A percentile compares a stretch with the other conserved stretches of the same genome.
phyloP scores from a whole-genome alignment of 805 yeast genomes.

The Nakazawaea holstii region DNA sequence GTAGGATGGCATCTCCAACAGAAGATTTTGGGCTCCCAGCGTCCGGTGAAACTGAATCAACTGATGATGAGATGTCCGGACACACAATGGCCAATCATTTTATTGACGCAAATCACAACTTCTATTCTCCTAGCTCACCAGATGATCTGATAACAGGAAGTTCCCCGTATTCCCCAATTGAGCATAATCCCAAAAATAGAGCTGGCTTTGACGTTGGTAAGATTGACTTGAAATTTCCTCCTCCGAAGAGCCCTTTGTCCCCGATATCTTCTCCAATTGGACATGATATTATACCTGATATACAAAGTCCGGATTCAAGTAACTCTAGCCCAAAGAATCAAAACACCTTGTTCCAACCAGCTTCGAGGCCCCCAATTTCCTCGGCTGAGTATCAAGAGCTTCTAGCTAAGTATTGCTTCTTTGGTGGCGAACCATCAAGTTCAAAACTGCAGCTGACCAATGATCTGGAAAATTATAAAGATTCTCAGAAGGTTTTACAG shows the following conservation, averaged over 20 bases:
- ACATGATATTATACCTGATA: background rate
- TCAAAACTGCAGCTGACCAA: background rate
- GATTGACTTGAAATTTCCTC: background rate
- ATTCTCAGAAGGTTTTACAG: background rate
- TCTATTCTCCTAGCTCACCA: slow-evolving; percentile 17
- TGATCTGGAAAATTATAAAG: background rate
- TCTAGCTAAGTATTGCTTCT: slow-evolving; percentile 58
- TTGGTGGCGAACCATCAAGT: slow-evolving; percentile 14
- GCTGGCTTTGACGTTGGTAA: background rate
- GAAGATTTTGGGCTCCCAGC: too few species aligned
- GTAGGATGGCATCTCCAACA: too few species aligned
- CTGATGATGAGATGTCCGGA: slow-evolving; percentile 20
- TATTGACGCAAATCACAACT: background rate
- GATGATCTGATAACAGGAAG: slow-evolving; percentile 18
- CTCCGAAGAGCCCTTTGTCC: slow-evolving; percentile 5
- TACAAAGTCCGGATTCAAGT: slow-evolving; percentile 15
- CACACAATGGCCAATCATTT: slow-evolving; percentile 13
- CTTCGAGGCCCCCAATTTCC: slow-evolving; percentile 31
- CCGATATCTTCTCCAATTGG: background rate
- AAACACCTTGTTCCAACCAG: background rate
- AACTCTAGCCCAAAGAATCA: slow-evolving; percentile 9
- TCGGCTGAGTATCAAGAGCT: slow-evolving; percentile 52
- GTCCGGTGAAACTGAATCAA: slow-evolving; percentile 5
- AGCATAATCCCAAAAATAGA: slow-evolving; percentile 8
- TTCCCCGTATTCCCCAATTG: slow-evolving; percentile 8